Evolutionary conservation across 257 asterid genomes (phyloP).

Genomic region (Plantago elongata): DNA sequence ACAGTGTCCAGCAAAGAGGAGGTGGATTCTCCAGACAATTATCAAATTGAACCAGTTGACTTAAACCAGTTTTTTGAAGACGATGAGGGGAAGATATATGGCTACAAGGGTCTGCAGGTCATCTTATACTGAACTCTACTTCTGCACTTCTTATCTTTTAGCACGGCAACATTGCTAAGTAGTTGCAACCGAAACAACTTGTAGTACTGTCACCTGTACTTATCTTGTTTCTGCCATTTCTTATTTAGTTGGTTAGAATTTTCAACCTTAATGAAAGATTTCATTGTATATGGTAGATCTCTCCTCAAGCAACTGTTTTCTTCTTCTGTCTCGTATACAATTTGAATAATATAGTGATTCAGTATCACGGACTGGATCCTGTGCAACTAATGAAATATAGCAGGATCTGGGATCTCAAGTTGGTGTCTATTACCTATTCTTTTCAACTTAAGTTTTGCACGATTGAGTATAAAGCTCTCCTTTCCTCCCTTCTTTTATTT

Average conservation of each 20-base stretch:
- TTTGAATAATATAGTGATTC: no score
- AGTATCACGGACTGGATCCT: no score
- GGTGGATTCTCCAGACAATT: conserved; percentile 59
- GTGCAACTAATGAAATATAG: no score
- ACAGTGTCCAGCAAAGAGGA: conserved; percentile 71
- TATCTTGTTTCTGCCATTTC: neutral
- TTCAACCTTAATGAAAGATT: no score
- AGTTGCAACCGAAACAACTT: neutral
- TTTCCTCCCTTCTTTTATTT: neutral
- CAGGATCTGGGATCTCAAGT: no score
- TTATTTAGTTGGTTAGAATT: no score
- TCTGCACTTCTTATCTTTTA: neutral
- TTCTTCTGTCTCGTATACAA: no score
- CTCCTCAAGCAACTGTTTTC: no score
- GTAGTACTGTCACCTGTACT: neutral
- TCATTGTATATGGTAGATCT: no score
- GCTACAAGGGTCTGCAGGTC: conserved; percentile 80
- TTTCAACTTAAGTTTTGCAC: neutral
- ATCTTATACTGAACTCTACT: conserved; percentile 5
- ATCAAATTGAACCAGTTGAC: conserved; percentile 65
- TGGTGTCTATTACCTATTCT: neutral
- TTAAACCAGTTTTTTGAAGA: conserved; percentile 65
- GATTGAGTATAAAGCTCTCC: neutral
- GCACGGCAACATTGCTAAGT: neutral
- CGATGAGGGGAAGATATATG: conserved; percentile 77